Conservation (phyloP, 2,329 filamentous ascomycete genomes). For the Juglanconis sp. region DNA sequence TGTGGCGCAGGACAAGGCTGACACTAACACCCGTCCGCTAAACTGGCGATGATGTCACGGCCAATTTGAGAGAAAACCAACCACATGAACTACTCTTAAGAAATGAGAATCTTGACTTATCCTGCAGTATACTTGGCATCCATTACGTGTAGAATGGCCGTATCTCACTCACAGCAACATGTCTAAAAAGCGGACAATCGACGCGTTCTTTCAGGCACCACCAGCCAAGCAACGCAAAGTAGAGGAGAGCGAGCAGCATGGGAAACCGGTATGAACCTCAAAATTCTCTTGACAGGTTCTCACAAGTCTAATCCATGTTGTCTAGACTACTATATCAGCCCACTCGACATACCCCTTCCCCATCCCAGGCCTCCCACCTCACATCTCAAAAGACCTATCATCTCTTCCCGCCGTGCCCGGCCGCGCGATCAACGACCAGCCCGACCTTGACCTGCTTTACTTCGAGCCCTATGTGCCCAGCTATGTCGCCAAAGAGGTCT, state of each 20-base stretch:
- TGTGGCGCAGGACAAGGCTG: slow-evolving; percentile 20
- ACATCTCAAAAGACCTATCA: slow-evolving; percentile 36
- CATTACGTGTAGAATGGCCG: neutral
- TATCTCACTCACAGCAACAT: slow-evolving; percentile 18
- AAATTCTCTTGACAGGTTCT: neutral
- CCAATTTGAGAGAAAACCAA: neutral
- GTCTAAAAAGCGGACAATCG: slow-evolving; percentile 60
- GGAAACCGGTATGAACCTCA: slow-evolving; percentile 6
- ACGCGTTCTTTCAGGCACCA: slow-evolving; percentile 61
- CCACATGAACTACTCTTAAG: neutral
- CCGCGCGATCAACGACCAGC: slow-evolving; percentile 60
- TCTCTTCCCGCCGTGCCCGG: slow-evolving; percentile 51
- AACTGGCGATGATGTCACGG: slow-evolving; percentile 18
- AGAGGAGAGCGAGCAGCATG: slow-evolving; percentile 7
- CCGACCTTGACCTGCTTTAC: slow-evolving; percentile 70
- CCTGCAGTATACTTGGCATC: neutral
- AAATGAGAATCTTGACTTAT: neutral
- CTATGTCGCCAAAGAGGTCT: slow-evolving; percentile 55
- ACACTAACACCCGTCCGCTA: neutral
- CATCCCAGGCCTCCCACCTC: slow-evolving; percentile 41
- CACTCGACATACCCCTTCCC: slow-evolving; percentile 50
- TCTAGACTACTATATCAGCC: slow-evolving; percentile 29
- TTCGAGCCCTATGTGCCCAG: slow-evolving; percentile 69
- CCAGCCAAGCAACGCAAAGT: slow-evolving; percentile 35
- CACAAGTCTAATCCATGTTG: neutral